Evolutionary conservation across 2,329 filamentous ascomycete species (phyloP), one percentile per base, ranked within the genome.

Genomic region (Penicillium sp.): DNA sequence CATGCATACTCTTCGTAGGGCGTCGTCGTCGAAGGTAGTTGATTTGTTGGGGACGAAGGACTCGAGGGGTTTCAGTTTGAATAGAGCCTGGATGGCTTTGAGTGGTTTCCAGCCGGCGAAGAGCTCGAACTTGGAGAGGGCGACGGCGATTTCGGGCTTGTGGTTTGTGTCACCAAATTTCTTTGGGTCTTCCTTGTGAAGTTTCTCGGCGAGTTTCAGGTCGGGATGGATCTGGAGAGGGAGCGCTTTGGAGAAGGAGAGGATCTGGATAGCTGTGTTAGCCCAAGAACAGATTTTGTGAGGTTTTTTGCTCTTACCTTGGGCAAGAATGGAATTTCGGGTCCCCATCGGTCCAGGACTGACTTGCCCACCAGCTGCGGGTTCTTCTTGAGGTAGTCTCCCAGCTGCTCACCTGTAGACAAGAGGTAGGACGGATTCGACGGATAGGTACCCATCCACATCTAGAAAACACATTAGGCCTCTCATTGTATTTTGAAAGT

Each of bases 381-480:
- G 38, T 87, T 81, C 69, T 90, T 80, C 63, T 89, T 82, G 35
- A 92, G 76, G 15, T 90, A 83, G 22, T 89, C 83, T 62, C 86
- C 83, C 1, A 93, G 82, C 31, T 84, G 78, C 70, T 91, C 84
- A 31, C 85, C 86, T 0, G 84, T 88, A 22, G 80, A 78, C 15
- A 89, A 76, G 1, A 90, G 79, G 55, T 85, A 84, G 1, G 87
- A 89, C 0, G 89, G 89, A 28, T 88, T 83, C 41, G 86, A 85
- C 0, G 89, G 88, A 70, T 92, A 91, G 47, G 90, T 91, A 4
- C 88, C 89, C 79, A 92, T 89, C 89, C 89, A 92, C 82, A 89
- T 86, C 76, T 78, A 42, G 2, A 2, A 12, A 4, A 12, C 2
- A 20, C 15, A 3, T 59, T 14, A 58, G 39, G 1, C 14, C 14